Percentiles rank a stretch among this genome's conserved stretches.
phyloP scores from a whole-genome alignment of 2,329 filamentous ascomycete genomes.

The Myriosclerotinia curreyana region DNA sequence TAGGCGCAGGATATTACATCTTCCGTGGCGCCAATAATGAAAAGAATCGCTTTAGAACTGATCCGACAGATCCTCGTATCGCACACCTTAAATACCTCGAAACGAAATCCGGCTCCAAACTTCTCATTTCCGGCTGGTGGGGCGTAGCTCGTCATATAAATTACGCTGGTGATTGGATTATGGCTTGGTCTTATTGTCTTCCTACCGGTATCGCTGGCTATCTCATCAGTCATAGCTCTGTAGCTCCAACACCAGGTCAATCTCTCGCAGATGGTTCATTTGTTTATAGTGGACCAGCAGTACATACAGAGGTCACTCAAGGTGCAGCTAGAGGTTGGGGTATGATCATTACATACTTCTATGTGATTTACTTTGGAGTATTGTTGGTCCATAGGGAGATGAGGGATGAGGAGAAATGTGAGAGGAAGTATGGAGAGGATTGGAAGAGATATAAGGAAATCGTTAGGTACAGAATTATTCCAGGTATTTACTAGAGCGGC shows the following conservation, averaged over 20 bases:
- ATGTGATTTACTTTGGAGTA: conserved; percentile 85
- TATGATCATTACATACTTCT: conserved; percentile 90
- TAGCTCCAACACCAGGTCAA: conserved; percentile 50
- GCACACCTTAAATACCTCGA: conserved; percentile 81
- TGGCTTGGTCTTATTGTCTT: conserved; percentile 85
- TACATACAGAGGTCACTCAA: conserved; percentile 64
- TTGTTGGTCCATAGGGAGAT: conserved; percentile 82
- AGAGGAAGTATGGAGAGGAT: conserved; percentile 85
- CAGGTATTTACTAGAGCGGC: conserved; percentile 68
- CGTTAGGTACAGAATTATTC: conserved; percentile 70
- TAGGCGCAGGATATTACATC: conserved; percentile 75
- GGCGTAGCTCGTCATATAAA: conserved; percentile 89
- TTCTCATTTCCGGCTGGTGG: conserved; percentile 91
- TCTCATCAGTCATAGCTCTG: conserved; percentile 55
- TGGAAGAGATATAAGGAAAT: conserved; percentile 85
- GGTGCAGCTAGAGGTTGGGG: conserved; percentile 77
- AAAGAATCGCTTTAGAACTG: conserved; percentile 90
- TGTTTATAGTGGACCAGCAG: conserved; percentile 49
- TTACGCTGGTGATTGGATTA: conserved; percentile 92
- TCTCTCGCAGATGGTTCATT: conserved; percentile 51
- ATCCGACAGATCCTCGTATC: conserved; percentile 76
- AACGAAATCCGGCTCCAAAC: conserved; percentile 75
- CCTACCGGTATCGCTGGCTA: conserved; percentile 85
- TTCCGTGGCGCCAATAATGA: conserved; percentile 93
- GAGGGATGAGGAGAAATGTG: conserved; percentile 88